Conservation (phyloP, 805 yeast species). For the Schizosaccharomyces lindneri region DNA sequence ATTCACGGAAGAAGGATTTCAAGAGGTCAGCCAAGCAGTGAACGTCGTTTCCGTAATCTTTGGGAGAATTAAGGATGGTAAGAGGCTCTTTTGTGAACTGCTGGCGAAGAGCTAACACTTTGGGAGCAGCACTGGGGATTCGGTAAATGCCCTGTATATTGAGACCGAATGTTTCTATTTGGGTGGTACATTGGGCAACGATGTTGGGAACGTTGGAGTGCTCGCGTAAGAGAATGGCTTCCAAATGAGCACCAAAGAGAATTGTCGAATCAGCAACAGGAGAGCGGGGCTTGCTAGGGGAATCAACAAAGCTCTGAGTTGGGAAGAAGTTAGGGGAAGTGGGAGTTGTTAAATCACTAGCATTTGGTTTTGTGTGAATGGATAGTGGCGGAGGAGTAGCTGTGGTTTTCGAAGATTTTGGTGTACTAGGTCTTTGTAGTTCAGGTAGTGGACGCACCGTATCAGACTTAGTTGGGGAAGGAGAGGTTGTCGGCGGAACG, state of each 20-base stretch:
- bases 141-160: slow-evolving; percentile 78
- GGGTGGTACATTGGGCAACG: slow-evolving; percentile 67
- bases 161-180: slow-evolving; percentile 63
- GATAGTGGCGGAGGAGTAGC: background rate
- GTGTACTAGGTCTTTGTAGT: no score
- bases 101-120: slow-evolving; percentile 47
- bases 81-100: slow-evolving; percentile 26
- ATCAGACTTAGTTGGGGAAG: no score
- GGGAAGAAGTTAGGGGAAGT: background rate
- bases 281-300: no score
- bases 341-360: background rate
- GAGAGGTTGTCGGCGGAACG: no score
- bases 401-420: no score
- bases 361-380: background rate
- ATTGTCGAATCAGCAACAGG: background rate
- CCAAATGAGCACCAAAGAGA: slow-evolving; percentile 67
- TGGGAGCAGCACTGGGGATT: slow-evolving; percentile 51
- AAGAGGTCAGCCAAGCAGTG: slow-evolving; percentile 70
- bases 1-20: slow-evolving; percentile 55
- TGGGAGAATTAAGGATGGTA: slow-evolving; percentile 26
- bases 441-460: no score
- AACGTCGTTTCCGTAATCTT: slow-evolving; percentile 47
- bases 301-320: no score
- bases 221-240: slow-evolving; percentile 48
- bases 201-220: slow-evolving; percentile 56